A percentile compares a stretch with the other conserved stretches of the same genome.
phyloP scores from a whole-genome alignment of 2,329 filamentous ascomycete genomes.

The Calonectria montana region DNA sequence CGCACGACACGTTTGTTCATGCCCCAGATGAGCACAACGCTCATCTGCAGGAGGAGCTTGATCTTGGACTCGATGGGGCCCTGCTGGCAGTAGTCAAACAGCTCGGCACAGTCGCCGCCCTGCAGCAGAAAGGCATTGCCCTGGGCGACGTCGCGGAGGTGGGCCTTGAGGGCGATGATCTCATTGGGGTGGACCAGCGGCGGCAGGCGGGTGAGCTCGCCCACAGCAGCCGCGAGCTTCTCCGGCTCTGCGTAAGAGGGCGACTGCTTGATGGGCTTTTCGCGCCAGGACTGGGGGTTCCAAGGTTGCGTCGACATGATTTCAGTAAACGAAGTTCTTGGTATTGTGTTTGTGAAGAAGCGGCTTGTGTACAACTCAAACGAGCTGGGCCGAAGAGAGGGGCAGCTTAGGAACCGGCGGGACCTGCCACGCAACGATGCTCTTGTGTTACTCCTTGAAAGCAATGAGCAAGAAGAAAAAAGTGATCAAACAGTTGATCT shows the following conservation, averaged over 20 bases:
- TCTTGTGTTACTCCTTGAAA: background rate
- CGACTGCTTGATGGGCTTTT: slow-evolving; percentile 82
- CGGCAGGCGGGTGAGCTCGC: slow-evolving; percentile 76
- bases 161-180: slow-evolving; percentile 82
- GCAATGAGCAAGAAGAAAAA: background rate
- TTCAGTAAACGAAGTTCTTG: slow-evolving; percentile 21
- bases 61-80: slow-evolving; percentile 94
- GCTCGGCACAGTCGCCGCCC: slow-evolving; percentile 95
- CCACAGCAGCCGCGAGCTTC: slow-evolving; percentile 68
- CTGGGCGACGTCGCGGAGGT: slow-evolving; percentile 85
- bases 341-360: background rate
- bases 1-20: slow-evolving; percentile 84
- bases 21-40: slow-evolving; percentile 93
- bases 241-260: slow-evolving; percentile 74
- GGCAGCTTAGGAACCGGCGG: background rate
- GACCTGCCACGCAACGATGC: background rate
- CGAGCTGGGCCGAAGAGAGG: background rate
- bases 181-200: slow-evolving; percentile 84
- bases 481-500: background rate
- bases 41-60: slow-evolving; percentile 97
- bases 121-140: slow-evolving; percentile 95
- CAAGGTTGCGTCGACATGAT: slow-evolving; percentile 50
- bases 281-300: slow-evolving; percentile 77
- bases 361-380: background rate
- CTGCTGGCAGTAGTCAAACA: slow-evolving; percentile 96